Base-by-base conservation (phyloP, 306 rosid genomes). In the Castanea mollissima region DNA sequence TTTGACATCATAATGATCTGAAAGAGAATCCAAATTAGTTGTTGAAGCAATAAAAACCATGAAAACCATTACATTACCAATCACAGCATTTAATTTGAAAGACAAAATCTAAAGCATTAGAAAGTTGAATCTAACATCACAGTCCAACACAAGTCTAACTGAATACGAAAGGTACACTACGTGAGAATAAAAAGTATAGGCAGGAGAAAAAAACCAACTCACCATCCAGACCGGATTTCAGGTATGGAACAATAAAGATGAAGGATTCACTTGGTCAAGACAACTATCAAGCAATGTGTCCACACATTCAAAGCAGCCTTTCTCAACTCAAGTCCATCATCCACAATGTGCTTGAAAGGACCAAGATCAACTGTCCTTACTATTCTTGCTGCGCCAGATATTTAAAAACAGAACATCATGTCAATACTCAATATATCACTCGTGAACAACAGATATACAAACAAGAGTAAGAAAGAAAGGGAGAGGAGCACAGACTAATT, bases 251-350 rank as follows among this genome's bases (percentile, higher is more conserved):
- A 62, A 96, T 96, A 96, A 96, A 31, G 98, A 96, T 29, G 99
- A 96, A 70, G 99, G 99, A 83, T 96, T 93, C 89, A 96, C 96
- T 90, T 96, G 99, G 88, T 96, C 98, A 69, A 96, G 99, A 86
- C 99, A 96, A 84, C 97, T 93, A 78, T 93, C 99, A 55, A 96
- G 90, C 88, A 96, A 87, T 49, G 98, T 93, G 83, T 96, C 99
- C 77, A 96, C 98, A 34, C 99, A 93, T 84, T 96, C 99, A 96
- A 96, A 82, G 99, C 99, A 73, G 99, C 99, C 95, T 96, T 96
- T 85, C 99, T 90, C 86, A 96, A 87, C 85, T 96, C 99, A 78
- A 96, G 99, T 60, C 99, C 99, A 87, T 96, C 99, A 85, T 96
- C 99, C 85, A 96, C 99, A 81, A 81, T 90, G 89, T 96, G n/a